These are phyloP conservation scores for Tephrocybe sp. DNA, from an alignment of 768 basidiomycete genomes.

Conservation along the genomic window DNA sequence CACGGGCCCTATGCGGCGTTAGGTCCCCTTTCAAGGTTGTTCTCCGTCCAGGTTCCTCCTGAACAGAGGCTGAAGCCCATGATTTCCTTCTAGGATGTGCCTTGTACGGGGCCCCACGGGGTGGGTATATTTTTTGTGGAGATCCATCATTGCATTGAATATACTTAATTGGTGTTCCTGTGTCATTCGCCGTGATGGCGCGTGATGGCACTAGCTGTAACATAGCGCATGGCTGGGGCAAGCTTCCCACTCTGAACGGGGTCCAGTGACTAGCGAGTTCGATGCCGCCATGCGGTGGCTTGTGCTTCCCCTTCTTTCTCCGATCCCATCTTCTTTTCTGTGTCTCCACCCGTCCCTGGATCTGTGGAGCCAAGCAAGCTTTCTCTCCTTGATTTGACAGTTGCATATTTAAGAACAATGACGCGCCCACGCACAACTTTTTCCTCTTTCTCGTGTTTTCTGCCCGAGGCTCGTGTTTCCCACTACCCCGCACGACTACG, in stretches of 20 bases:
- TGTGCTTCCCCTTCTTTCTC: slow-evolving; percentile 18
- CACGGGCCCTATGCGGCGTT: not conserved
- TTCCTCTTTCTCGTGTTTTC: slow-evolving; percentile 17
- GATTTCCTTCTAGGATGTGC: not conserved
- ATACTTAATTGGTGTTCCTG: not conserved
- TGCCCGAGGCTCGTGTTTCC: slow-evolving; percentile 11
- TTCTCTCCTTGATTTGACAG: slow-evolving; percentile 3
- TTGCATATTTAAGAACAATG: slow-evolving; percentile 13
- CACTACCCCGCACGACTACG: slow-evolving; percentile 13
- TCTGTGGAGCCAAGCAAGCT: slow-evolving; percentile 11
- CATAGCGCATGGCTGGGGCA: not conserved
- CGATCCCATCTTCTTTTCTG: slow-evolving; percentile 22
- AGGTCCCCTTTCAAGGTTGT: too few species aligned
- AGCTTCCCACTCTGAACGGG: slow-evolving; percentile 14
- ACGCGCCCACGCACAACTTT: slow-evolving; percentile 5
- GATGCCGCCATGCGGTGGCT: slow-evolving; percentile 26
- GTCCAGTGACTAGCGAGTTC: slow-evolving; percentile 20
- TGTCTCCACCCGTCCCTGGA: too few species aligned
- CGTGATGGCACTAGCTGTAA: too few species aligned
- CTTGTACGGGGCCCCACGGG: not conserved
- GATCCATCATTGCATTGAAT: not conserved
- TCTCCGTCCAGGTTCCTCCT: not conserved
- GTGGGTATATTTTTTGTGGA: too few species aligned
- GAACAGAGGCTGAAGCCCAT: not conserved
- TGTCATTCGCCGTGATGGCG: not conserved